These are phyloP conservation scores for Triticum dicoccoides DNA, from an alignment of 176 grass and related monocot species.

Conservation along the genomic window DNA sequence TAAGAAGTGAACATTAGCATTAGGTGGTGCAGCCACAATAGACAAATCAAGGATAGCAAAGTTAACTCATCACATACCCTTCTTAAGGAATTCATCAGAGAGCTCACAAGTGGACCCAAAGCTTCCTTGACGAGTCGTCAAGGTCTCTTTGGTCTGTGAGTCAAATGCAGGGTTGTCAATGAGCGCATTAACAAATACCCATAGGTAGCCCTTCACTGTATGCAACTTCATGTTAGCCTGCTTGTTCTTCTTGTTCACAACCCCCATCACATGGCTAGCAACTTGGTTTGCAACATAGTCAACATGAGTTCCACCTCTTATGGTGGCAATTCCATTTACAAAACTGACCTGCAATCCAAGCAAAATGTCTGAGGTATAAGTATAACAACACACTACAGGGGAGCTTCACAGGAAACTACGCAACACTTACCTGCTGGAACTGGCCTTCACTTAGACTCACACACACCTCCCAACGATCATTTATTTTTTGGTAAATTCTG, in stretches of 20 bases:
- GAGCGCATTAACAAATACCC: constrained; percentile 91
- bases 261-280: constrained; percentile 49
- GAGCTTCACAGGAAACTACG: not conserved
- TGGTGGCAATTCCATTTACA: constrained; percentile 85
- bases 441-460: constrained; percentile 81
- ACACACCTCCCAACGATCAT: constrained; percentile 91
- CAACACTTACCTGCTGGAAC: constrained; percentile 70
- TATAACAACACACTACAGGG: not conserved
- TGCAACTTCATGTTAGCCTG: constrained; percentile 80
- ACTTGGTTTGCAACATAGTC: constrained; percentile 85
- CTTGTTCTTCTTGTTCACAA: constrained; percentile 95
- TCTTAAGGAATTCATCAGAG: constrained; percentile 60
- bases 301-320: constrained; percentile 83
- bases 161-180: constrained; percentile 96
- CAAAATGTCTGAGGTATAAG: not conserved
- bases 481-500: constrained; percentile 54
- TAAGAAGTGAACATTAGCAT: not conserved
- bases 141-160: constrained; percentile 94
- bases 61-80: constrained; percentile 33
- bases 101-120: constrained; percentile 87
- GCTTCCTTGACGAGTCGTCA: constrained; percentile 81
- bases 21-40: not conserved
- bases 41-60: not conserved
- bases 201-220: constrained; percentile 70
- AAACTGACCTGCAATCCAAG: constrained; percentile 75